Percentiles rank a stretch among this genome's conserved stretches.
Conservation (phyloP, 495 filamentous ascomycete species). For the Neurospora sp. region DNA sequence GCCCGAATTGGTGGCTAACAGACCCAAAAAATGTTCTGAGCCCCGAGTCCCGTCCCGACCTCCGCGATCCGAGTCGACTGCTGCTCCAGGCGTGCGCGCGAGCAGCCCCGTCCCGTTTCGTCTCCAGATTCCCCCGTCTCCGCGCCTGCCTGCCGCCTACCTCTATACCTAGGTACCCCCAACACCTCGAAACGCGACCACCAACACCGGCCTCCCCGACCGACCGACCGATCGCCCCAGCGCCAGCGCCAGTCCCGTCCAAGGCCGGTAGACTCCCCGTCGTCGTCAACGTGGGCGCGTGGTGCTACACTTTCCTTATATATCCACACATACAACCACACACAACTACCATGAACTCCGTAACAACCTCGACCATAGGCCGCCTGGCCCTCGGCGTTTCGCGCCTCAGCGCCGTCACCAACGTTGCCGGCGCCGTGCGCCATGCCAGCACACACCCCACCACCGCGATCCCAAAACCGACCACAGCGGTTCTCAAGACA, state of each 20-base stretch:
- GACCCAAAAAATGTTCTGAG: constrained; percentile 20
- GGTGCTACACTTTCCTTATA: neutral
- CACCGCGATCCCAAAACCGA: neutral
- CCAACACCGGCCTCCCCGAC: neutral
- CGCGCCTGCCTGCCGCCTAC: neutral
- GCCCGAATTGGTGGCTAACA: constrained; percentile 6
- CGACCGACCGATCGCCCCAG: neutral
- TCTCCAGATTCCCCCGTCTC: neutral
- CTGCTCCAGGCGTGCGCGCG: neutral
- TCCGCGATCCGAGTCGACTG: neutral
- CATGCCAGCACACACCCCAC: constrained; percentile 1
- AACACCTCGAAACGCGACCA: neutral
- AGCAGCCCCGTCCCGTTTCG: neutral
- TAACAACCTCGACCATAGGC: constrained; percentile 3
- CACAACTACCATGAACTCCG: constrained; percentile 1
- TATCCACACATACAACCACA: neutral
- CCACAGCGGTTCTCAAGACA: neutral
- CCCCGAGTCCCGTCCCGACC: constrained; percentile 1
- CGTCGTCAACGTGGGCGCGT: neutral
- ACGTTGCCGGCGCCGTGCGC: constrained; percentile 4
- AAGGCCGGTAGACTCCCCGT: neutral
- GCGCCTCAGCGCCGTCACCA: neutral
- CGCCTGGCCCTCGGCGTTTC: constrained; percentile 4
- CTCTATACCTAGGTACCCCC: neutral
- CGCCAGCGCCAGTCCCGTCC: neutral